Percentiles rank a stretch among this genome's conserved stretches.
These are phyloP conservation scores for Wallacemonas sp. DNA, from an alignment of 208 protist species.

Conservation along the genomic window DNA sequence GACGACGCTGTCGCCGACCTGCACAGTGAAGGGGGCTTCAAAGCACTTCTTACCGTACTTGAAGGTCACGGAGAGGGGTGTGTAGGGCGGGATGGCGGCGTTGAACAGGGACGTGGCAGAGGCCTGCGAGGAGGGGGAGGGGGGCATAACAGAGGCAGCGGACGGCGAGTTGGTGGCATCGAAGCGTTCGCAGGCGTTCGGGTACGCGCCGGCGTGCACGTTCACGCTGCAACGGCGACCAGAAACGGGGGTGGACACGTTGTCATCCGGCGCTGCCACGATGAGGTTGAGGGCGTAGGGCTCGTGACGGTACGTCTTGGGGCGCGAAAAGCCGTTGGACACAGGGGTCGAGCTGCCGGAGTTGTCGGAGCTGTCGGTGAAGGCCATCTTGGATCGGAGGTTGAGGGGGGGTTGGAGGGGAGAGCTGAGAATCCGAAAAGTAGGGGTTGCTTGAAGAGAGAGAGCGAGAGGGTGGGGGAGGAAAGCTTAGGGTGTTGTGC, in stretches of 20 bases:
- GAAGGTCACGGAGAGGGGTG: slow-evolving; percentile 49
- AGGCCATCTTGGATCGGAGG: slow-evolving; percentile 18
- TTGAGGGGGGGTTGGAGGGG: background rate
- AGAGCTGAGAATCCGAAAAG: too few relatives aligned
- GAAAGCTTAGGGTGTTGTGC: background rate
- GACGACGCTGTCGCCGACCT: slow-evolving; percentile 46
- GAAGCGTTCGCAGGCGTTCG: slow-evolving; percentile 1
- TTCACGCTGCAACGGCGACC: slow-evolving; percentile 15
- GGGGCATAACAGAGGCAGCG: background rate
- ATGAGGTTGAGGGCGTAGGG: slow-evolving; percentile 55
- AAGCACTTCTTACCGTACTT: slow-evolving; percentile 77
- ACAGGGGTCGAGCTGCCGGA: slow-evolving; percentile 3
- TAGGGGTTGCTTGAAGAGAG: too few relatives aligned
- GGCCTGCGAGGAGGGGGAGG: slow-evolving; percentile 8
- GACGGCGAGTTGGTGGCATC: background rate
- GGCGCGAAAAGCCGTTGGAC: background rate
- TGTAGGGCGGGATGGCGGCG: slow-evolving; percentile 22
- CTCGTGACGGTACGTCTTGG: slow-evolving; percentile 58
- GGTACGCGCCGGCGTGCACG: background rate
- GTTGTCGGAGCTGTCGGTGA: slow-evolving; percentile 18
- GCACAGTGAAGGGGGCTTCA: slow-evolving; percentile 29
- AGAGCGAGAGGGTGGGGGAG: background rate
- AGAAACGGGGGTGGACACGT: slow-evolving; percentile 9
- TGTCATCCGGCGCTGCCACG: slow-evolving; percentile 14
- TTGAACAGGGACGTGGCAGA: background rate